A percentile compares a stretch with the other conserved stretches of the same genome.
Conservation (phyloP, 2,329 filamentous ascomycete species). For the Calonectria multiphialidica region DNA sequence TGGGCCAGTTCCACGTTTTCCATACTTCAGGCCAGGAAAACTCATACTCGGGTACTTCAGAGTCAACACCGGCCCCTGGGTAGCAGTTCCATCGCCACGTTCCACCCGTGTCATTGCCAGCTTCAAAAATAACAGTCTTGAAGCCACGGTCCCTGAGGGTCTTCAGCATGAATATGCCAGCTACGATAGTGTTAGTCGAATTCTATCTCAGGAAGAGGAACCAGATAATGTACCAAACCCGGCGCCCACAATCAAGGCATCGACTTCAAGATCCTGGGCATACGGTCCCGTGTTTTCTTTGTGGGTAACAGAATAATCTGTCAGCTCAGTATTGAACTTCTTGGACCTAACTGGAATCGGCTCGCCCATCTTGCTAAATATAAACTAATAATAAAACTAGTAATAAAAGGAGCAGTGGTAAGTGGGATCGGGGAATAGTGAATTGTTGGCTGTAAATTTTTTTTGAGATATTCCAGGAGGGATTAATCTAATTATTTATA, state of each 20-base stretch:
- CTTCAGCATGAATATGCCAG: conserved; percentile 64
- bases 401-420: neutral
- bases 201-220: neutral
- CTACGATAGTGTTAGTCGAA: conserved; percentile 28
- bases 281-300: conserved; percentile 52
- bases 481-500: neutral
- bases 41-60: conserved; percentile 65
- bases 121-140: conserved; percentile 64
- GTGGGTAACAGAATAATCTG: conserved; percentile 50
- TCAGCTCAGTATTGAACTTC: conserved; percentile 56
- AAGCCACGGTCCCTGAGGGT: conserved; percentile 63
- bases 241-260: conserved; percentile 59
- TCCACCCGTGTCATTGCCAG: conserved; percentile 63
- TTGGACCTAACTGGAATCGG: conserved; percentile 40
- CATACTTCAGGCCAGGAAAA: conserved; percentile 64
- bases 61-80: conserved; percentile 67
- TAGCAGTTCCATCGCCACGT: conserved; percentile 70
- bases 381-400: neutral
- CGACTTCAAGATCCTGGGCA: conserved; percentile 56
- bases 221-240: conserved; percentile 52
- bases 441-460: neutral
- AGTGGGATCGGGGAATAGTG: neutral
- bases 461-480: neutral
- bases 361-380: conserved; percentile 36
- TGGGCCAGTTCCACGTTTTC: conserved; percentile 69